Conservation (phyloP, 2,329 filamentous ascomycete genomes). For the Verruconis gallopava region DNA sequence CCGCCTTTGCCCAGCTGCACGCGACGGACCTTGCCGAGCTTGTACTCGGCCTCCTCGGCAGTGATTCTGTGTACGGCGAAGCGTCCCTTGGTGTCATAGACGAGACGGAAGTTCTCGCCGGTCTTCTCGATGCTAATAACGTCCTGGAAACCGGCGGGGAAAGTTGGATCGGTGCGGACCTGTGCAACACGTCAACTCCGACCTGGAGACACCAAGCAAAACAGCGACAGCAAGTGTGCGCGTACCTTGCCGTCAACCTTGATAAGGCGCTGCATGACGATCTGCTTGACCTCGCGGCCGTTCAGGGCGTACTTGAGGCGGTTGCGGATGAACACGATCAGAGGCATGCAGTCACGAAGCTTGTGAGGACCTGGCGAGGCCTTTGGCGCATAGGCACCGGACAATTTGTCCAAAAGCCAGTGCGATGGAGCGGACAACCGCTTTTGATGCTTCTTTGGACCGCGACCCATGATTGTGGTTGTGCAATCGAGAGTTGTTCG, state of each 20-base stretch:
- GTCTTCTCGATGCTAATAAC: conserved; percentile 99
- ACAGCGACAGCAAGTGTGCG: too few relatives aligned
- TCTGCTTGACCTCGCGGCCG: conserved; percentile 91
- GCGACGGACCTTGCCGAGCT: conserved; percentile 99
- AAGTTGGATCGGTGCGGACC: conserved; percentile 97
- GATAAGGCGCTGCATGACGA: conserved; percentile 98
- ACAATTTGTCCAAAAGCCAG: conserved; percentile 99
- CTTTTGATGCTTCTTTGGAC: conserved; percentile 98
- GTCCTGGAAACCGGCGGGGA: conserved; percentile 98
- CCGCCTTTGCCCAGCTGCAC: conserved; percentile 98
- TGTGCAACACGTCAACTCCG: too few relatives aligned
- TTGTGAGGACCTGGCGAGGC: conserved; percentile 88
- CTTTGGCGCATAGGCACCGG: conserved; percentile 59
- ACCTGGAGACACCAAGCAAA: too few relatives aligned
- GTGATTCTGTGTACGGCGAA: conserved; percentile 99
- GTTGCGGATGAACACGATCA: conserved; percentile 94
- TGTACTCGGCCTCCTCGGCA: conserved; percentile 97
- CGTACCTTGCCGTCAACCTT: conserved; percentile 97
- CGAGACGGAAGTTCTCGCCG: conserved; percentile 98
- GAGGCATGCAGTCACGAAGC: conserved; percentile 94
- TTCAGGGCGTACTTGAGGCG: conserved; percentile 98
- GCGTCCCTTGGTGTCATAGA: conserved; percentile 99
- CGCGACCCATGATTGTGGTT: conserved; percentile 47
- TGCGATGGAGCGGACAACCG: conserved; percentile 96
- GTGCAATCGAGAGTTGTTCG: background rate